These are phyloP conservation scores for Rhodamnia argentea DNA, from an alignment of 345 rosid species.

Conservation along the genomic window DNA sequence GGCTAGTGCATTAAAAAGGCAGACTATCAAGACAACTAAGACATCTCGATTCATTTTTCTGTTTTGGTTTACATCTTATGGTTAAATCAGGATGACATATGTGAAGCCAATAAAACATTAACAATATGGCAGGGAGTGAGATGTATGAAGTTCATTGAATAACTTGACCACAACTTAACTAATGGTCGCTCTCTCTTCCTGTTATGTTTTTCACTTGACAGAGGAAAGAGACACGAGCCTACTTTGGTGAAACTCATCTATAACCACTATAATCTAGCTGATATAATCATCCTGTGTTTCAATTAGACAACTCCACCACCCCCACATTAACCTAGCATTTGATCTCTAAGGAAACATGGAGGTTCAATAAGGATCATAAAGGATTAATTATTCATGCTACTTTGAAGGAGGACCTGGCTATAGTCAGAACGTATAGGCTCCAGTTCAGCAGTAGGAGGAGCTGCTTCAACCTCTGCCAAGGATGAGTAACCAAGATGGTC, in stretches of 20 bases:
- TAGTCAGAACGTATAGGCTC: slow-evolving; percentile 95
- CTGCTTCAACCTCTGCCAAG: slow-evolving; percentile 83
- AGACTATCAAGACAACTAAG: background rate
- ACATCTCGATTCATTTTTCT: background rate
- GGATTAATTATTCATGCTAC: background rate
- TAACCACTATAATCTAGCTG: background rate
- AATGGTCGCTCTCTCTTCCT: background rate
- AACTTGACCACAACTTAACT: background rate
- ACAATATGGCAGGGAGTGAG: background rate
- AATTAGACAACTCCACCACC: background rate
- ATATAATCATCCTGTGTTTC: background rate
- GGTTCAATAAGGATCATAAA: background rate
- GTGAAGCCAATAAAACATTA: background rate
- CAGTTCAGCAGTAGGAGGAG: slow-evolving; percentile 96
- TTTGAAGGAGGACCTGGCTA: slow-evolving; percentile 42
- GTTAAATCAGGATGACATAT: background rate
- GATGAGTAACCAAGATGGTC: slow-evolving; percentile 75
- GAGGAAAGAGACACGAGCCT: background rate
- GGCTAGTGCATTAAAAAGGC: background rate
- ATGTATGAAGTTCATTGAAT: background rate
- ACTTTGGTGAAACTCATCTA: background rate
- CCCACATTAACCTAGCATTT: background rate
- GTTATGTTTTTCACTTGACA: background rate
- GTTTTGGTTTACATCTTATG: background rate
- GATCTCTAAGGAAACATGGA: background rate